Evolutionary conservation across 2,329 filamentous ascomycete species (phyloP), one percentile per base, ranked within the genome.

Genomic region (Xylariaceae sp.): DNA sequence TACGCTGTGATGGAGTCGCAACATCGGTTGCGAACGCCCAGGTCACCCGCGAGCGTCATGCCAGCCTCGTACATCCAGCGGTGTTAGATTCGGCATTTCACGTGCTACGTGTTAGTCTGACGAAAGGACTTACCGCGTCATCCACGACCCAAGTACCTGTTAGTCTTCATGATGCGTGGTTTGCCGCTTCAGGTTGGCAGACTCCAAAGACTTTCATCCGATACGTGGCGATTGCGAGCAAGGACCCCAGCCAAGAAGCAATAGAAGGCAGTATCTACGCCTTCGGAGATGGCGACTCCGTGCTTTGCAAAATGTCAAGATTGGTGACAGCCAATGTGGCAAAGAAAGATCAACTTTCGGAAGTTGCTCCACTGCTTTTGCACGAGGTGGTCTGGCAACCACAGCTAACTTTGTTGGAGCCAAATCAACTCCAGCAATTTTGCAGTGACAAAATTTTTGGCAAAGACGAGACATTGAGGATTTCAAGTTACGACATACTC

Each of bases 351-450:
- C 47, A 55, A 8, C 37, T 38, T 6, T 35, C 44, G 4, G 36
- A 52, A n/a, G 19, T 36, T 20, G 34, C 35, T 16, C 55, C 57
- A 42, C 65, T 63, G 36, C 45, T 69, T 34, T 46, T 69, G 8
- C 57, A 69, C 38, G 57, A 49, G 6, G 48, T 67, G 23, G 61
- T 65, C 21, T 70, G 67, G 67, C 65, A 65, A 47, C 67, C 67
- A 1, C 64, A 69, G 40, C 52, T 69, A 17, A 65, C 64, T 52
- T 34, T 67, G n/a, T 53, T 69, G 12, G 47, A 52, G 14, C 52
- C 54, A 8, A 21, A 59, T 33, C 57, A 67, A 45, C 50, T 69
- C 7, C 40, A 36, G 5, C 33, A 37, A 2, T 40, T 47, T 1
- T 67, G 61, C 39, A 36, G 52, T 11, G 54, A 52, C 6, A 38